A percentile compares a stretch with the other conserved stretches of the same genome.
These are phyloP conservation scores for Eucommia ulmoides DNA, from an alignment of 257 asterid genomes.

Conservation along the genomic window DNA sequence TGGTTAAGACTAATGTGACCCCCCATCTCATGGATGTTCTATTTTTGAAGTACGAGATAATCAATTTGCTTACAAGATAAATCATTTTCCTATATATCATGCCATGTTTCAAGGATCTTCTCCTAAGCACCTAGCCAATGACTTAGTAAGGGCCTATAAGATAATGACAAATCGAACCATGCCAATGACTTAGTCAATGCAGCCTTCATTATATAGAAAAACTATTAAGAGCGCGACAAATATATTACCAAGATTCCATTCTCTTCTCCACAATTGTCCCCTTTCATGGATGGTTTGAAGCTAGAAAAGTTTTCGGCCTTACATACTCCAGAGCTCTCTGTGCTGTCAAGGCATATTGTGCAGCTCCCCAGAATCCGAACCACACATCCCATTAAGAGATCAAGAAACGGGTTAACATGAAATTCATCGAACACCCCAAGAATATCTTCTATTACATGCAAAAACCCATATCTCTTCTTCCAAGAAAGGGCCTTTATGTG, in stretches of 20 bases:
- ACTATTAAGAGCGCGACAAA: too few relatives aligned
- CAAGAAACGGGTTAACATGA: constrained; percentile 61
- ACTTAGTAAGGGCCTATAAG: too few relatives aligned
- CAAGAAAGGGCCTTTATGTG: constrained; percentile 41
- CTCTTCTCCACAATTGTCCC: constrained; percentile 23
- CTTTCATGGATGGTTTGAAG: constrained; percentile 18
- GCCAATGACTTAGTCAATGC: too few relatives aligned
- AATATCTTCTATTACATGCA: constrained; percentile 75
- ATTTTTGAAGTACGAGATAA: too few relatives aligned
- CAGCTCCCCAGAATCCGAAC: constrained; percentile 61
- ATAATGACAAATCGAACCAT: too few relatives aligned
- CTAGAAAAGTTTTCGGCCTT: constrained; percentile 12
- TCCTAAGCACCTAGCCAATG: too few relatives aligned
- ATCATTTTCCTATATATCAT: too few relatives aligned
- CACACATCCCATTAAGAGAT: constrained; percentile 53
- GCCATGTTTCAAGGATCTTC: too few relatives aligned
- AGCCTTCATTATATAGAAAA: too few relatives aligned
- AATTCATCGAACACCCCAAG: constrained; percentile 70
- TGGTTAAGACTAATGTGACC: too few relatives aligned
- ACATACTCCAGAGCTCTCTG: constrained; percentile 19
- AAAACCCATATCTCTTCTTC: constrained; percentile 74
- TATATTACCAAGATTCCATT: constrained; percentile 41
- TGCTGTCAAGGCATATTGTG: constrained; percentile 34
- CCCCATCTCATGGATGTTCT: too few relatives aligned
- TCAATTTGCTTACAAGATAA: too few relatives aligned